Evolutionary conservation across 768 basidiomycete genomes (phyloP).

Genomic region (Boletus reticulatus): DNA sequence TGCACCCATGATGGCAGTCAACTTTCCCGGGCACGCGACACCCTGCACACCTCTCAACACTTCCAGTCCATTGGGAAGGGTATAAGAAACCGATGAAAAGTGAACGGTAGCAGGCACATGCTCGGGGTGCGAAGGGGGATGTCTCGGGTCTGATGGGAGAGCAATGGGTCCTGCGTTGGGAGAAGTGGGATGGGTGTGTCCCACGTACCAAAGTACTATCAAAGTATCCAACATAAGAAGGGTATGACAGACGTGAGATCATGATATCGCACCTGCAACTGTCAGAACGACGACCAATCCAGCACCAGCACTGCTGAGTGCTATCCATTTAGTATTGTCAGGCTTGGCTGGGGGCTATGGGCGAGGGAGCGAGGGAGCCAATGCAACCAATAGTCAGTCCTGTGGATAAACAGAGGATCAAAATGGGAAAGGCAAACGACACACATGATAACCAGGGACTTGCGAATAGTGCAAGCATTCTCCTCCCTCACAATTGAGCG

Average conservation of each 20-base stretch:
- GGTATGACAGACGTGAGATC: background rate
- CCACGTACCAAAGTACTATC: constrained; percentile 88
- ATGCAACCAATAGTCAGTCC: background rate
- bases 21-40: constrained; percentile 80
- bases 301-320: constrained; percentile 78
- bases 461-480: constrained; percentile 94
- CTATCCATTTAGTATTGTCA: constrained; percentile 79
- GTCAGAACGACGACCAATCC: constrained; percentile 70
- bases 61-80: constrained; percentile 52
- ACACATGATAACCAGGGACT: constrained; percentile 88
- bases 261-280: constrained; percentile 48
- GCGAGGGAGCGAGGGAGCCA: background rate
- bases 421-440: background rate
- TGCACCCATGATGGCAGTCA: constrained; percentile 96
- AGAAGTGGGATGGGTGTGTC: constrained; percentile 51
- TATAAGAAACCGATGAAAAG: constrained; percentile 83
- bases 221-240: background rate
- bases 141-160: constrained; percentile 76
- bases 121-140: constrained; percentile 61
- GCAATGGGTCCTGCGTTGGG: constrained; percentile 65
- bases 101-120: constrained; percentile 95
- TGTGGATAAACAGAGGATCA: background rate
- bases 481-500: constrained; percentile 81
- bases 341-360: constrained; percentile 73
- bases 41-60: constrained; percentile 86